These are phyloP conservation scores for Talaromyces thailandensis DNA, from an alignment of 495 filamentous ascomycete genomes.

Conservation along the genomic window DNA sequence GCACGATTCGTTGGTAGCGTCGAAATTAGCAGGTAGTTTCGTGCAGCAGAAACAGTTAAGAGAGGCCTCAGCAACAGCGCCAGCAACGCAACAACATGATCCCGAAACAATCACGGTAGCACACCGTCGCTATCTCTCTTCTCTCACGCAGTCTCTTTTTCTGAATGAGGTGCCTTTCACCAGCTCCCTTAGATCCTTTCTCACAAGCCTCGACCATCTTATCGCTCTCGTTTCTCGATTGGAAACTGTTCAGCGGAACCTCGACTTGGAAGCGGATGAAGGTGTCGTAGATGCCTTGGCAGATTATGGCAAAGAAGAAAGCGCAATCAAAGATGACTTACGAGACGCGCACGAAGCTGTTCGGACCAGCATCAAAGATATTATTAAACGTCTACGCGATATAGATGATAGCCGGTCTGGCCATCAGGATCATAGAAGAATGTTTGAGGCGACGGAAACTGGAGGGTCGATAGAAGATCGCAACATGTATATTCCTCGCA, in stretches of 20 bases:
- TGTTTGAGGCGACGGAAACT: conserved; percentile 17
- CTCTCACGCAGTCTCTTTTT: conserved; percentile 59
- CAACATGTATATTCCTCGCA: conserved; percentile 47
- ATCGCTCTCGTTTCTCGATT: conserved; percentile 65
- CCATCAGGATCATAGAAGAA: conserved; percentile 34
- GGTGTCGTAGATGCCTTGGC: conserved; percentile 66
- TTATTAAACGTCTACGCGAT: conserved; percentile 50
- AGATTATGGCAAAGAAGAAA: conserved; percentile 61
- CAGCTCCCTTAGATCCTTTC: conserved; percentile 55
- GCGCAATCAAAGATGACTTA: conserved; percentile 51
- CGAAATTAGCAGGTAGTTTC: neutral
- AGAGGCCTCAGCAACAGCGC: neutral
- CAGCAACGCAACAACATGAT: conserved; percentile 47
- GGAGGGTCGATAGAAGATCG: conserved; percentile 9
- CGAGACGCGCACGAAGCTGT: conserved; percentile 21
- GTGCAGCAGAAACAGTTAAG: neutral
- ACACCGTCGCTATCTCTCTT: conserved; percentile 64
- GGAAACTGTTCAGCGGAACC: conserved; percentile 58
- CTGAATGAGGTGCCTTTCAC: conserved; percentile 64
- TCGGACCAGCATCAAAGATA: conserved; percentile 48
- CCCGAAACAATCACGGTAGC: conserved; percentile 75
- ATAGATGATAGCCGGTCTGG: conserved; percentile 45
- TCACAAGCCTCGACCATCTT: conserved; percentile 66
- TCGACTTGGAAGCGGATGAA: conserved; percentile 70
- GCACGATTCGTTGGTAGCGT: conserved; percentile 6